A percentile compares a stretch with the other conserved stretches of the same genome.
phyloP scores from a whole-genome alignment of 768 basidiomycete species.

The Tulasnella sp. region DNA sequence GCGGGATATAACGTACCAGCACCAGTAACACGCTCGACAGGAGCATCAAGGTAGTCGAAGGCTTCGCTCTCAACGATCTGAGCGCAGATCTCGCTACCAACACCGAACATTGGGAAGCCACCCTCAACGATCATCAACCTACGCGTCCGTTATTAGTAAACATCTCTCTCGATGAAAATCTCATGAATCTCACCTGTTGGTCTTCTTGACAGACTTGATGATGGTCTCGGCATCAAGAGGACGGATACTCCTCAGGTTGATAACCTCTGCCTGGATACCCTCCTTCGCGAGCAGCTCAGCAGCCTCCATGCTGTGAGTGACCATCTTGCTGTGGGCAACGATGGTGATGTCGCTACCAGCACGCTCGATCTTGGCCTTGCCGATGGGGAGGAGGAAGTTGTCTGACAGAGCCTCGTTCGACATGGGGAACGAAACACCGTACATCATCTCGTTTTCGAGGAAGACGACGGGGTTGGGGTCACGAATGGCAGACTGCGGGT shows the following conservation, averaged over 20 bases:
- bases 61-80: conserved; percentile 97
- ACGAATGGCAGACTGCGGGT: conserved; percentile 76
- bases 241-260: conserved; percentile 93
- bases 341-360: conserved; percentile 89
- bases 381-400: conserved; percentile 91
- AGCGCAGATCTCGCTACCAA: conserved; percentile 96
- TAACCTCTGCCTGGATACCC: conserved; percentile 94
- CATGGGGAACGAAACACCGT: conserved; percentile 96
- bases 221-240: conserved; percentile 98
- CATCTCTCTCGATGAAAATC: background rate
- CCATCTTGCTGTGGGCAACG: conserved; percentile 98
- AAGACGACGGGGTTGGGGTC: conserved; percentile 98
- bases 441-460: conserved; percentile 99
- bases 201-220: conserved; percentile 96
- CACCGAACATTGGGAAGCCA: conserved; percentile 97
- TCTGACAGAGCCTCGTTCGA: conserved; percentile 91
- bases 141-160: background rate
- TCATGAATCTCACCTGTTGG: conserved; percentile 59
- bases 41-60: conserved; percentile 97
- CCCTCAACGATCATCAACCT: conserved; percentile 93
- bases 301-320: conserved; percentile 88
- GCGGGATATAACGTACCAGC: conserved; percentile 41
- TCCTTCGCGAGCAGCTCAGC: conserved; percentile 91
- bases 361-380: conserved; percentile 94
- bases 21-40: conserved; percentile 95